Evolutionary conservation across 2,329 filamentous ascomycete genomes (phyloP), one percentile per base, ranked within the genome.

Genomic region (Cladosporium sp.): DNA sequence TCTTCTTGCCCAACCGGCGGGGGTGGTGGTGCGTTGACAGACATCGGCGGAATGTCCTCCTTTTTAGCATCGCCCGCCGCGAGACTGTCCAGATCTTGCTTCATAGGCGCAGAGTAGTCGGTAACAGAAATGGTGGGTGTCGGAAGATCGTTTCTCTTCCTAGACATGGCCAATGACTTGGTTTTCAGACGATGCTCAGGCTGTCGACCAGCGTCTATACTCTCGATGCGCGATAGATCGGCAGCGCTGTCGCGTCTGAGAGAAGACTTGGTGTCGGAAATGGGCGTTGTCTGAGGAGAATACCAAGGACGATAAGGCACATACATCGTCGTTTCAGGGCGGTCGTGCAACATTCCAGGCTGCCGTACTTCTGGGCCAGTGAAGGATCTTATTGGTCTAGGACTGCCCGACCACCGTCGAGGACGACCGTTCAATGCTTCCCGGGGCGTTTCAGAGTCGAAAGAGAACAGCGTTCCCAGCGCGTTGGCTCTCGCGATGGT

Each of bases 251-350:
- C 36, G 3, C n/a, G 13, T 38, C 36, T 38, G 8, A 20, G 15
- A 12, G 16, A 16, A 20, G 16, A 20, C 15, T 38, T 18, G 8
- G 36, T 11, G 16, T 12, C 7, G 7, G 2, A 5, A 12, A 9
- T 16, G 3, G 36, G 15, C 16, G 36, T 6, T 16, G 7, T 8
- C 16, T 12, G 9, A 38, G 36, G 8, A 13, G 36, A 20, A 38
- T 27, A 45, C 42, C 42, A 45, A n/a, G 42, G 42, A 7, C 42
- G 32, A 7, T 45, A 38, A 15, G 42, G 42, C 15, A 38, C 13
- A 27, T 36, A 45, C 9, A 13, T 36, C 13, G 32, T 27, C 7
- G 8, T 38, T 35, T 5, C 12, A 35, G 32, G 11, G 11, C 12
- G 8, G 15, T 35, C 32, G 8, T n/a, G 32, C 12, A n/a, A 35